A percentile compares a stretch with the other conserved stretches of the same genome.
These are phyloP conservation scores for Euphorbia neoarborescens DNA, from an alignment of 441 rosid genomes.

Conservation along the genomic window DNA sequence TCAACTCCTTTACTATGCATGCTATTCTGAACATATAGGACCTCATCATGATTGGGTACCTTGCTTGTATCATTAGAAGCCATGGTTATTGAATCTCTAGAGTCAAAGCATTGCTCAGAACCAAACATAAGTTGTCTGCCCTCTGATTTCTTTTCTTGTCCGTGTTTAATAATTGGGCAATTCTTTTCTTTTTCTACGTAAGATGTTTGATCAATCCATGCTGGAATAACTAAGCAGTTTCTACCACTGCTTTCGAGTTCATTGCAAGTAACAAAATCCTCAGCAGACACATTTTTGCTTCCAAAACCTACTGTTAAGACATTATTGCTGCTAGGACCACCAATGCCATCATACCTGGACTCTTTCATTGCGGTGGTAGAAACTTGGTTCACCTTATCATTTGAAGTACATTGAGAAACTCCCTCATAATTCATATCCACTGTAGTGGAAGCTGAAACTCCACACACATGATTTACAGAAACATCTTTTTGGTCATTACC, in stretches of 20 bases:
- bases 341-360: constrained; percentile 18
- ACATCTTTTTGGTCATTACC: constrained; percentile 20
- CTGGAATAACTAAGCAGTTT: constrained; percentile 10
- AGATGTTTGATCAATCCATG: constrained; percentile 9
- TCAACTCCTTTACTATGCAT: constrained; percentile 14
- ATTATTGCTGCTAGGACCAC: constrained; percentile 19
- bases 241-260: constrained; percentile 12
- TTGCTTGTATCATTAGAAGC: constrained; percentile 18
- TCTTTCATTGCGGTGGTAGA: constrained; percentile 11
- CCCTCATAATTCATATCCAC: constrained; percentile 19
- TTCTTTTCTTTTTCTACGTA: constrained; percentile 5
- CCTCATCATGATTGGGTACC: constrained; percentile 17
- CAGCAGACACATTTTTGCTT: background rate
- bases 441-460: constrained; percentile 18
- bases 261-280: constrained; percentile 5
- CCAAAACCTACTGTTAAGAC: constrained; percentile 22
- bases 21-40: constrained; percentile 7
- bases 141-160: constrained; percentile 21
- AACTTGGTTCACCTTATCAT: constrained; percentile 20
- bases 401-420: constrained; percentile 16
- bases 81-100: constrained; percentile 22
- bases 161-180: constrained; percentile 14
- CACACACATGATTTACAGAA: constrained; percentile 18
- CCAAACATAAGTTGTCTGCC: constrained; percentile 23
- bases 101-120: constrained; percentile 21